Percentiles rank a stretch among this genome's conserved stretches.
phyloP scores from a whole-genome alignment of 768 basidiomycete species.

The Phanerodontia chrysosporium region DNA sequence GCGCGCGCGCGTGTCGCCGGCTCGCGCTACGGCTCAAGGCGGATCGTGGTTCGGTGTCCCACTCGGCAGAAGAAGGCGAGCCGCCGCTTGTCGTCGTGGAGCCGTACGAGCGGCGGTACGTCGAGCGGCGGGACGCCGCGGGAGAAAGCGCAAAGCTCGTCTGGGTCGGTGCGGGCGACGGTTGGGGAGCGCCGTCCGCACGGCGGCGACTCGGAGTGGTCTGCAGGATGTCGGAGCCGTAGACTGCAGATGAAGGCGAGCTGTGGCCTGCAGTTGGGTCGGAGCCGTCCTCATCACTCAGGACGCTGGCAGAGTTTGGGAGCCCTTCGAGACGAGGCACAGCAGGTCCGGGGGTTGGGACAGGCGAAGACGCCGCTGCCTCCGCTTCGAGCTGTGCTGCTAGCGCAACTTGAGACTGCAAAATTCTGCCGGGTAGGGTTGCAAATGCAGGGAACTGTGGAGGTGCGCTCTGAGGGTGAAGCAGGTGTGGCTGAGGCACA shows the following conservation, averaged over 20 bases:
- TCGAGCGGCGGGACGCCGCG: background rate
- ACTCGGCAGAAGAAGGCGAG: background rate
- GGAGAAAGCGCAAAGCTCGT: slow-evolving; percentile 6
- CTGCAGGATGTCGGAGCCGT: slow-evolving; percentile 10
- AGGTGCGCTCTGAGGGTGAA: slow-evolving; percentile 17
- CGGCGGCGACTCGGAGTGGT: background rate
- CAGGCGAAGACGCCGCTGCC: background rate
- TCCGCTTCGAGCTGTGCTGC: slow-evolving; percentile 14
- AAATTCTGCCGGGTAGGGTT: slow-evolving; percentile 16
- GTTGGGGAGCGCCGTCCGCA: background rate
- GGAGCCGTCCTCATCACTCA: background rate
- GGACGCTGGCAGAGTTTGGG: background rate
- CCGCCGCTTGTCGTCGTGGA: background rate
- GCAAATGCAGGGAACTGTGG: slow-evolving; percentile 9
- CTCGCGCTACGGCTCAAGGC: background rate
- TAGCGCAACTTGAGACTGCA: slow-evolving; percentile 20
- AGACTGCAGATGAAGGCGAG: slow-evolving; percentile 6
- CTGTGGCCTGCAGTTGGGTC: background rate
- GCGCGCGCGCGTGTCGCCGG: background rate
- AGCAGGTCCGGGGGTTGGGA: background rate
- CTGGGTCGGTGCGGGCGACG: slow-evolving; percentile 9
- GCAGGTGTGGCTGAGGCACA: background rate
- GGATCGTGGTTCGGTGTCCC: background rate
- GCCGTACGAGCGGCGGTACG: slow-evolving; percentile 6
- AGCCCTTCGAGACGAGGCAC: background rate